phyloP scores from a whole-genome alignment of 2,329 filamentous ascomycete genomes.

The Aplosporella prunicola region DNA sequence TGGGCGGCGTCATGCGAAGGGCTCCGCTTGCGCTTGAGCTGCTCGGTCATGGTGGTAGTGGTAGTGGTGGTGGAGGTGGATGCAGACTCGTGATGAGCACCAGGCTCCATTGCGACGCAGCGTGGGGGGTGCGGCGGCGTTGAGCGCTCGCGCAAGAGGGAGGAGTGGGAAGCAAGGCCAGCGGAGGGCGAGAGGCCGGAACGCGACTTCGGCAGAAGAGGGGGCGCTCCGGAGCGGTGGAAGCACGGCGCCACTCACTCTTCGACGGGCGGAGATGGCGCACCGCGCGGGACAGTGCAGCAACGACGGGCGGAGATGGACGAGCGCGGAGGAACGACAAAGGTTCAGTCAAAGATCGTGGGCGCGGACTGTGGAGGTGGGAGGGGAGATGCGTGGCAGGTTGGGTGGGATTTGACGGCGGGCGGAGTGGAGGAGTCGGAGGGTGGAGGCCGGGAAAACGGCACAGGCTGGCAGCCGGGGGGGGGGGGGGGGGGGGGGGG shows the following conservation, averaged over 20 bases:
- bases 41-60: conserved; percentile 15
- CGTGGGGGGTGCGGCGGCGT: conserved; percentile 2
- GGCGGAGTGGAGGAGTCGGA: not conserved
- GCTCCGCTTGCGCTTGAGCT: conserved; percentile 41
- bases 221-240: not conserved
- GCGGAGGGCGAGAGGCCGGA: conserved; percentile 11
- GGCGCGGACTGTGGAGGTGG: not conserved
- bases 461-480: not conserved
- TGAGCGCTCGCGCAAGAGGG: conserved; percentile 15
- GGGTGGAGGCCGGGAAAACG: conserved; percentile 1
- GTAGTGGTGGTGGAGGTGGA: conserved; percentile 5
- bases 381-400: not conserved
- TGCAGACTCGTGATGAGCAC: conserved; percentile 5
- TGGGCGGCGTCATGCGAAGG: conserved; percentile 28
- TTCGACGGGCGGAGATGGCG: not conserved
- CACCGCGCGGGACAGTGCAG: not conserved
- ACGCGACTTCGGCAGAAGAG: not conserved
- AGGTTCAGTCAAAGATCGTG: not conserved
- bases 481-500: not conserved
- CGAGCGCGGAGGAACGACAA: not conserved
- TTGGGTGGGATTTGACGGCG: not conserved
- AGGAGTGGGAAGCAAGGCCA: conserved; percentile 17
- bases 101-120: conserved; percentile 5
- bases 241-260: not conserved
- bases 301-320: not conserved